Conservation (phyloP, 1,139 yeast genomes). For the Suhomyces yuchorum region DNA sequence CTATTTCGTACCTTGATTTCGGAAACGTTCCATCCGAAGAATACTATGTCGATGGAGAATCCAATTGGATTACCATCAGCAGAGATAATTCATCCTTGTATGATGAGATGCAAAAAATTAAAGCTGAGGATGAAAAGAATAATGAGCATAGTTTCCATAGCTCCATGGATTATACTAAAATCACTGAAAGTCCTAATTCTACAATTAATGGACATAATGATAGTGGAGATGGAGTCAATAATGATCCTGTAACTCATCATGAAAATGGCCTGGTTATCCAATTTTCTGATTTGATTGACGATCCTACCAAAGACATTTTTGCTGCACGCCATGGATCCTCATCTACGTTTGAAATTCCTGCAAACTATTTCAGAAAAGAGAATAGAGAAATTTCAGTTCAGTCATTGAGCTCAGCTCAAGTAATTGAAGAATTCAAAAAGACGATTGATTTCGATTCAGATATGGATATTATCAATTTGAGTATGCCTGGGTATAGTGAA, state of each 20-base stretch:
- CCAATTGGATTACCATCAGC: conserved; percentile 39
- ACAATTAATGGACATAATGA: conserved; percentile 3
- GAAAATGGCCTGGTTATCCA: conserved; percentile 11
- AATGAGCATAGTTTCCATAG: conserved; percentile 2
- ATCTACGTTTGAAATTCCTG: conserved; percentile 20
- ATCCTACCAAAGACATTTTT: conserved; percentile 7
- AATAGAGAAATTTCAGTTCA: conserved; percentile 25
- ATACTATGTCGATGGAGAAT: conserved; percentile 34
- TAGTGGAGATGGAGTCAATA: conserved; percentile 1
- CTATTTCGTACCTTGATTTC: conserved; percentile 13
- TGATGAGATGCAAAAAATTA: conserved; percentile 25
- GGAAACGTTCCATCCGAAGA: conserved; percentile 23
- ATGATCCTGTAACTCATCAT: conserved; percentile 1
- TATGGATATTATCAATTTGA: conserved; percentile 4
- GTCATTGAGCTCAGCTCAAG: conserved; percentile 35
- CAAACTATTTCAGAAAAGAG: conserved; percentile 15
- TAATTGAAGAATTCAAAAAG: conserved; percentile 33
- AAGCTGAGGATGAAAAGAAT: conserved; percentile 12
- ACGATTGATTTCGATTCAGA: conserved; percentile 27
- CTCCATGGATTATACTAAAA: conserved; percentile 3
- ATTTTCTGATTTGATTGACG: conserved; percentile 12
- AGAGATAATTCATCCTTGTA: conserved; percentile 30
- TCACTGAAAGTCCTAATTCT: conserved; percentile 3
- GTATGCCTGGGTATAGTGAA: not conserved
- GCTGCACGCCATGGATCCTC: conserved; percentile 12